Evolutionary conservation across 2,329 filamentous ascomycete genomes (phyloP), one percentile per base, ranked within the genome.

Genomic region (Claviceps fusiformis): DNA sequence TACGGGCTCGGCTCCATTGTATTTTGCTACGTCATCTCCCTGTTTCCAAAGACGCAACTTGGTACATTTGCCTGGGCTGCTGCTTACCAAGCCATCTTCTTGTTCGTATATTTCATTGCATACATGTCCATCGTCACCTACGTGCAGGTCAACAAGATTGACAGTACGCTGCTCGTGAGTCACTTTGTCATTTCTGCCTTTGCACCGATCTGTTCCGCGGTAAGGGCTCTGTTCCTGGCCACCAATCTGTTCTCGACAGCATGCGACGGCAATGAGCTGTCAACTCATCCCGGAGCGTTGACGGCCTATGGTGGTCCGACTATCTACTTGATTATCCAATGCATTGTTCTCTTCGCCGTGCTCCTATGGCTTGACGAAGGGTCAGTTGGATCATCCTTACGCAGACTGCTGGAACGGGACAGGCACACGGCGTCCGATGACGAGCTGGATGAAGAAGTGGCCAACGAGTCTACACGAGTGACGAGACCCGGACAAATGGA

Each of bases 161-260:
- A 93, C 63, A 69, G 68, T 3, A 76, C 80, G 54, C 71, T 95
- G 13, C 72, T 83, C 5, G 72, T 89, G 11, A 83, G 85, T 1
- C 85, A 95, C 66, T 95, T 87, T 65, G 79, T 85, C 4, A 79
- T 95, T 27, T 85, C 85, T 0, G 73, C 81, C 0, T 73, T 95
- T 50, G 83, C 89, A 1, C 91, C 91, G 0, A 82, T 92, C 50
- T 87, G 84, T 2, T 93, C 85, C 48, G 74, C 92, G 13, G 74
- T 89, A 24, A 78, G 89, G 56, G 78, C 87, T 0, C 69, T 96
- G 39, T 87, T 95, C 61, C 71, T 95, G 4, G 76, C 84, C 0
- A 75, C 95, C 52, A 96, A 96, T 65, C 74, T 91, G 2, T 95
- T 96, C 68, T 90, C 87, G 1, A 78, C 88, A 0, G 78, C 89